A percentile compares a stretch with the other conserved stretches of the same genome.
These are phyloP conservation scores for Ilex aquifolium DNA, from an alignment of 257 asterid genomes.

Conservation along the genomic window DNA sequence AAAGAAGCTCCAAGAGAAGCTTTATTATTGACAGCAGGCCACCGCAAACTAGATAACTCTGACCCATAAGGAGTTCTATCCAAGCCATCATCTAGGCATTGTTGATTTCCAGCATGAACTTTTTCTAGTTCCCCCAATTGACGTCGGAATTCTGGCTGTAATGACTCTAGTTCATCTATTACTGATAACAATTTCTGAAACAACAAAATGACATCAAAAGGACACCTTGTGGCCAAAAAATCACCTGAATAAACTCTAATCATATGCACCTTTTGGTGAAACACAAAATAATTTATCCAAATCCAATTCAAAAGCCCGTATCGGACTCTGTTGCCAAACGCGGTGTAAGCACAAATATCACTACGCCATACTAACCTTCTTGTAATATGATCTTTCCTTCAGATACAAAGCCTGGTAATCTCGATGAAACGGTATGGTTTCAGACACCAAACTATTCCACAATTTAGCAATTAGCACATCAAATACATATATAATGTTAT, in stretches of 20 bases:
- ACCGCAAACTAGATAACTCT: conserved; percentile 15
- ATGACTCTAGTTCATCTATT: conserved; percentile 71
- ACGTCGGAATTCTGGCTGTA: conserved; percentile 56
- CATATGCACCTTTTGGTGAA: too few species aligned
- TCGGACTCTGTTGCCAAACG: too few species aligned
- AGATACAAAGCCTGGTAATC: conserved; percentile 51
- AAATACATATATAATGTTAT: conserved; percentile 5
- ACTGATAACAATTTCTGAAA: conserved; percentile 54
- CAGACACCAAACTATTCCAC: conserved; percentile 72
- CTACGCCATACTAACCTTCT: conserved; percentile 44
- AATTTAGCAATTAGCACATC: conserved; percentile 20
- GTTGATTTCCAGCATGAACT: conserved; percentile 31
- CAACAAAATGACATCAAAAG: not conserved
- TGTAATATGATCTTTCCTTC: conserved; percentile 42
- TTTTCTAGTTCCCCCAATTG: conserved; percentile 38
- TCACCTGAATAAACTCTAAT: too few species aligned
- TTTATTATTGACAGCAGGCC: conserved; percentile 21
- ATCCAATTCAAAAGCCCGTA: too few species aligned
- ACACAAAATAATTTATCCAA: too few species aligned
- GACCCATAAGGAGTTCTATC: conserved; percentile 30
- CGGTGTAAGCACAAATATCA: not conserved
- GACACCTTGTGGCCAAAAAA: not conserved
- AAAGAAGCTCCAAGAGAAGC: conserved; percentile 32
- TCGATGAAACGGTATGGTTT: conserved; percentile 75
- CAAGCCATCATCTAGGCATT: conserved; percentile 30